Evolutionary conservation across 2,329 filamentous ascomycete species (phyloP).

Genomic region (Parafenestella ontariensis): DNA sequence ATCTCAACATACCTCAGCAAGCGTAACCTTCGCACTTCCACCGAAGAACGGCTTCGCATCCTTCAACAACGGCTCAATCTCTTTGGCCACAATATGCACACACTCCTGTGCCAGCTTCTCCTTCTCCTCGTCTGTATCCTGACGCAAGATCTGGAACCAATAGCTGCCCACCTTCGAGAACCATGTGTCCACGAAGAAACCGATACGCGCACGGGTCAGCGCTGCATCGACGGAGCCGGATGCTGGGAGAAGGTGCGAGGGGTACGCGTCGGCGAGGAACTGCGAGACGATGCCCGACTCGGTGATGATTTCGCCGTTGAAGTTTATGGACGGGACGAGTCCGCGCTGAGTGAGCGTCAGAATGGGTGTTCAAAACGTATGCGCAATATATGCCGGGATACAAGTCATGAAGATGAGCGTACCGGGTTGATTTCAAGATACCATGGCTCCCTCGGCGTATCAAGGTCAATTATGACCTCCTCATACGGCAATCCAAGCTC

Average conservation of each 20-base stretch:
- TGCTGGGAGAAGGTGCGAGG: conserved; percentile 69
- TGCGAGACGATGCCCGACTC: conserved; percentile 77
- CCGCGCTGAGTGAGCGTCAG: conserved; percentile 60
- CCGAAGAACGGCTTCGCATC: conserved; percentile 56
- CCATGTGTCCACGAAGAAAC: conserved; percentile 77
- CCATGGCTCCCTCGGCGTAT: conserved; percentile 71
- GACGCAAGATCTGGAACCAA: conserved; percentile 56
- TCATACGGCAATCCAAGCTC: conserved; percentile 72
- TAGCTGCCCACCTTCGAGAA: conserved; percentile 64
- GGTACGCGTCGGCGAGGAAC: conserved; percentile 74
- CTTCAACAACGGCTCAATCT: conserved; percentile 74
- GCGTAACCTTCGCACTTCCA: conserved; percentile 63
- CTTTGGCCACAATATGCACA: conserved; percentile 67
- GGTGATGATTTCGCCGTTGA: conserved; percentile 69
- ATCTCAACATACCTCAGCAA: conserved; percentile 69
- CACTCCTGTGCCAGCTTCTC: conserved; percentile 58
- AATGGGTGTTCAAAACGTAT: too few species aligned
- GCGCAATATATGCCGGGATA: background rate
- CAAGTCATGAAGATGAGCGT: conserved; percentile 19
- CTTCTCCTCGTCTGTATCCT: conserved; percentile 57
- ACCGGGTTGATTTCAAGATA: conserved; percentile 79
- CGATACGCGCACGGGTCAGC: conserved; percentile 69
- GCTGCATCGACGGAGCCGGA: conserved; percentile 62
- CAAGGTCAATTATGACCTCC: conserved; percentile 76
- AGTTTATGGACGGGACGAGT: conserved; percentile 74